Conservation (phyloP, 495 filamentous ascomycete genomes). For the Xylaria castorea region DNA sequence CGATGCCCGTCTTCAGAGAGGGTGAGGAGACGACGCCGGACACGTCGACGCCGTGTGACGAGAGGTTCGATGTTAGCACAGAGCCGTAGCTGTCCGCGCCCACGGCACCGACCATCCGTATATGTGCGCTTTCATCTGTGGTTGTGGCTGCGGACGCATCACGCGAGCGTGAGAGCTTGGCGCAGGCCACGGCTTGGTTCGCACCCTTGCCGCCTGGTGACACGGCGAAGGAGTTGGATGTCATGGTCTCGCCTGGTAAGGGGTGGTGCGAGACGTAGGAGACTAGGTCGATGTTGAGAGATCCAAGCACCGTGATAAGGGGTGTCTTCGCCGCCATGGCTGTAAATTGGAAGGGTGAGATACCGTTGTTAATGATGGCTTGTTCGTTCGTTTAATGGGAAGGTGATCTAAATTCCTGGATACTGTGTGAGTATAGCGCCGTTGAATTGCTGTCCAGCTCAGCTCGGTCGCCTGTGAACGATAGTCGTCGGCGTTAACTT, state of each 20-base stretch:
- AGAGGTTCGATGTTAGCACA: slow-evolving; percentile 57
- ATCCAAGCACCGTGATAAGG: slow-evolving; percentile 81
- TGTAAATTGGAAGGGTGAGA: neutral
- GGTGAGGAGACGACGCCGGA: slow-evolving; percentile 56
- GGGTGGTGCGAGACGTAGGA: slow-evolving; percentile 86
- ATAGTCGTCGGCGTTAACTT: neutral
- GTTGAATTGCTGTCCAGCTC: neutral
- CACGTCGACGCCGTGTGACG: slow-evolving; percentile 67
- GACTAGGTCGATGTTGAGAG: slow-evolving; percentile 91
- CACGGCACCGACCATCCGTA: slow-evolving; percentile 85
- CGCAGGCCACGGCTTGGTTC: slow-evolving; percentile 89
- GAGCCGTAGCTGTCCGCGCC: slow-evolving; percentile 72
- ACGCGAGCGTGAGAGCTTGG: slow-evolving; percentile 52
- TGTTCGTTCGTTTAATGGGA: neutral
- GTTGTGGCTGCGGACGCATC: slow-evolving; percentile 32
- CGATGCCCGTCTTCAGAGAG: slow-evolving; percentile 74
- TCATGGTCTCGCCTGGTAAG: slow-evolving; percentile 84
- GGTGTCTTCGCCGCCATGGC: slow-evolving; percentile 51
- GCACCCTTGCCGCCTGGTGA: slow-evolving; percentile 93
- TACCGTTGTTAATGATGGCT: neutral
- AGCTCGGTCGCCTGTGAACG: neutral
- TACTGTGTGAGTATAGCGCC: neutral
- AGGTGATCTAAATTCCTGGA: neutral
- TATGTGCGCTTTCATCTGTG: slow-evolving; percentile 56
- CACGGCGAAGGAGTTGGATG: slow-evolving; percentile 74